Evolutionary conservation across 352 stramenopile species (phyloP), one percentile per base, ranked within the genome.

Genomic region (Phytophthora colocasiae): DNA sequence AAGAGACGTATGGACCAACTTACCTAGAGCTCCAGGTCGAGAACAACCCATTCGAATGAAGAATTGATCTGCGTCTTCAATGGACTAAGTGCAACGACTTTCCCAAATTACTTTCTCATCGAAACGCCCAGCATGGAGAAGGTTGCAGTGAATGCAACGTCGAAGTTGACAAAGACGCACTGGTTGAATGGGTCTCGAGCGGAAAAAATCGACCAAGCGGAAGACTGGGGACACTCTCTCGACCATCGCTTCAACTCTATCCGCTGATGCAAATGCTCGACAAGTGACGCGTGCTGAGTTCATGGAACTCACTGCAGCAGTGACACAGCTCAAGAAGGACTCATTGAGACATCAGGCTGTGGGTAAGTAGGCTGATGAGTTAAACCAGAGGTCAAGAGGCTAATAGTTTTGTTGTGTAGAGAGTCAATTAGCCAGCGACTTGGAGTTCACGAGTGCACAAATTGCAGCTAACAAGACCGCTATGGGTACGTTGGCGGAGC

Each of bases 271-370:
- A 22, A 78, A 78, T 52, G 75, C 82, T 2, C 79, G 78, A 14
- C 77, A 75, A 41, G 78, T 91, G 7, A 85, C 78, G 3, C 58
- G 82, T 26, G 69, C 69, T 43, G 82, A 89, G 55, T 91, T 89
- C 49, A 81, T 87, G 54, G 80, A 89, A 50, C 71, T 91, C n/a
- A 63, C 73, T 24, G 48, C 63, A 12, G 53, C 50, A 0, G 80
- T 89, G 14, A 69, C 69, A 0, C 67, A 87, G 50, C 71, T 91
- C 10, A 75, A 75, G 9, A 89, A 89, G 49, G 69, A 91, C 29
- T 57, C 61, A 0, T 43, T 73, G 27, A 72, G 73, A 2, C 77
- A 85, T 9, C 70, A 85, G 34, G 62, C 48, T 3, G 58, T 80
- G n/a, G 75, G 75, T 88, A 52, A 56, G 50, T 46, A 8, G 7